Evolutionary conservation across 805 yeast genomes (phyloP).

Genomic region (Candida jianshihensis): DNA sequence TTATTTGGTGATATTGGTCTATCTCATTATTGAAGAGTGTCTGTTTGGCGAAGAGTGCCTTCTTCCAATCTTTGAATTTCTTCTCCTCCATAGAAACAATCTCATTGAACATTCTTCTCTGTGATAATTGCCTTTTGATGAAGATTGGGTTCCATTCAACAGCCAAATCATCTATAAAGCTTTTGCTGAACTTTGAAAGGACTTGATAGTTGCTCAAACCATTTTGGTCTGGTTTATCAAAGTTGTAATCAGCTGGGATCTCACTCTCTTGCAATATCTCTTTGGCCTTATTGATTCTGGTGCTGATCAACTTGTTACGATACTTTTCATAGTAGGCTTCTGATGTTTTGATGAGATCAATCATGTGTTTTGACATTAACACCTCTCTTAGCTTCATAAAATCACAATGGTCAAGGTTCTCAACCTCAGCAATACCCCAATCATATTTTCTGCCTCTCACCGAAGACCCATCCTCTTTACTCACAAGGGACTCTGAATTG

Average conservation of each 20-base stretch:
- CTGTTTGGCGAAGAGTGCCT: constrained; percentile 47
- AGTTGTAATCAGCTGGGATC: constrained; percentile 12
- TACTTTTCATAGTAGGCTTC: constrained; percentile 69
- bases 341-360: constrained; percentile 71
- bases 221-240: constrained; percentile 23
- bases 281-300: constrained; percentile 30
- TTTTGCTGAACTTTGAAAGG: constrained; percentile 30
- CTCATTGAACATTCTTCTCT: constrained; percentile 37
- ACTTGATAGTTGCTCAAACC: constrained; percentile 31
- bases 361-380: constrained; percentile 62
- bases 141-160: constrained; percentile 41
- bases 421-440: constrained; percentile 88
- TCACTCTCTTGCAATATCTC: constrained; percentile 8
- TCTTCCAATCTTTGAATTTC: constrained; percentile 58
- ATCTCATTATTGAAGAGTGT: constrained; percentile 48
- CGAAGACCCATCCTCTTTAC: constrained; percentile 35
- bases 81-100: constrained; percentile 43
- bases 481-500: constrained; percentile 49
- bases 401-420: constrained; percentile 72
- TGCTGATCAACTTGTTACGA: constrained; percentile 49
- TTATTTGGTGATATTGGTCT: constrained; percentile 31
- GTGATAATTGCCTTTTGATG: constrained; percentile 34
- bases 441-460: constrained; percentile 72
- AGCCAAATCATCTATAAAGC: constrained; percentile 32
- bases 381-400: constrained; percentile 57